A percentile compares a stretch with the other conserved stretches of the same genome.
Evolutionary conservation across 495 filamentous ascomycete genomes (phyloP).

Genomic region (Lasiosphaeria ovina): DNA sequence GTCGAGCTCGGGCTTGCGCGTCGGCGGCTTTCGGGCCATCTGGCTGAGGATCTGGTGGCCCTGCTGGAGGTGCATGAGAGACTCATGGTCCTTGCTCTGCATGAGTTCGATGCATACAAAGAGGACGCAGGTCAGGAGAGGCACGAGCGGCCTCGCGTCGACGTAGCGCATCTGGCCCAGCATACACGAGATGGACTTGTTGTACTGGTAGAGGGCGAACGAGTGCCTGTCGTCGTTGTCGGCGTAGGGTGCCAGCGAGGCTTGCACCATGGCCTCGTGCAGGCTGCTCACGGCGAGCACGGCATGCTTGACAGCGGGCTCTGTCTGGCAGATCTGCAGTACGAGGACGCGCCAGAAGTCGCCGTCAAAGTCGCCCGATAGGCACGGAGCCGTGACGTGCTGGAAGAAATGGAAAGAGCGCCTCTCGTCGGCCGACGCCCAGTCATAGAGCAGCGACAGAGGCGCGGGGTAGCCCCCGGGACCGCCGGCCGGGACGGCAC

Average conservation of each 20-base stretch:
- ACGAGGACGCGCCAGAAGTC: constrained; percentile 58
- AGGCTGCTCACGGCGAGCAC: constrained; percentile 56
- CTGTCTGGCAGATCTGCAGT: constrained; percentile 54
- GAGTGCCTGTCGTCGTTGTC: constrained; percentile 32
- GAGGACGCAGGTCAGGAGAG: constrained; percentile 53
- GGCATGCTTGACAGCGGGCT: constrained; percentile 60
- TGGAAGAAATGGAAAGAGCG: constrained; percentile 55
- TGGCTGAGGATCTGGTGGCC: constrained; percentile 38
- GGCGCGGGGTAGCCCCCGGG: constrained; percentile 10
- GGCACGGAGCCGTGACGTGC: constrained; percentile 44
- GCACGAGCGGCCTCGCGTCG: constrained; percentile 44
- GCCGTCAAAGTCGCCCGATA: constrained; percentile 50
- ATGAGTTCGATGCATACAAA: constrained; percentile 60
- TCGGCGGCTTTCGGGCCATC: constrained; percentile 27
- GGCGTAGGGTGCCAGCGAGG: constrained; percentile 26
- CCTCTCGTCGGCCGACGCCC: constrained; percentile 35
- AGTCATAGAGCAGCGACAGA: constrained; percentile 23
- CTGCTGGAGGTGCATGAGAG: constrained; percentile 42
- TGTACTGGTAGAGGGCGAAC: constrained; percentile 54
- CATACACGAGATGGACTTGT: constrained; percentile 49
- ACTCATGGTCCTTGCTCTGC: constrained; percentile 46
- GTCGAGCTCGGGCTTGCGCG: constrained; percentile 26
- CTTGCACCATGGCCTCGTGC: constrained; percentile 43
- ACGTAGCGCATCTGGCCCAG: constrained; percentile 39
- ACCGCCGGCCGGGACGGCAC: constrained; percentile 6